Evolutionary conservation across 1,139 yeast species (phyloP), one percentile per base, ranked within the genome.

Genomic region (Sugiyamaella japonica): DNA sequence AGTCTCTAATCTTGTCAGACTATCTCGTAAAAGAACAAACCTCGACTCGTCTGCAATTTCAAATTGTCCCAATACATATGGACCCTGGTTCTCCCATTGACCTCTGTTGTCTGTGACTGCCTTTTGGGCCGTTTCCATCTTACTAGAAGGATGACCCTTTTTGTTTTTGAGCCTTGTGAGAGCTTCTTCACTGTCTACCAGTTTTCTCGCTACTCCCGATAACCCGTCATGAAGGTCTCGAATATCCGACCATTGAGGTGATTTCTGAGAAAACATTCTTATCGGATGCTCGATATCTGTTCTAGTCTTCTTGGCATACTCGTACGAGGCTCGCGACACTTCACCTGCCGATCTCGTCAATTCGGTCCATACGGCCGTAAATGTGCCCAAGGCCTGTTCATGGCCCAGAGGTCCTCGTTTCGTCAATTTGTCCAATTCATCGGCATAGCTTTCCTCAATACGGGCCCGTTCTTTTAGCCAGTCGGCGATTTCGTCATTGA

Each of bases 71-170:
- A 89, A 85, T 39, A 86, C 81, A 59, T 78, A 83, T 1, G 96
- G 95, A 0, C 95, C 93, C 67, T 85, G 84, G 56, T 80, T 76
- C 60, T 83, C 85, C 96, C 97, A 90, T 49, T 70, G 70, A 40
- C 63, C 60, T 23, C 67, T 61, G 15, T 53, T 55, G 47, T 66
- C 66, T 23, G 63, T 65, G 17, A 67, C 59, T 12, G 57, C 48
- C 17, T 56, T 53, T 48, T 64, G 64, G 5, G 68, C 66, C 3
- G 59, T 53, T 13, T 65, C 67, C 37, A 53, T 45, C 45, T 61
- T 63, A 32, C 53, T 28, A 31, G 53, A 42, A 31, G 53, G 32
- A 20, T 20, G 25, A 32, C 48, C 50, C 28, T 47, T 49, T 47
- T 49, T 45, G 48, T 63, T 63, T 53, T 56, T 56, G 47, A 55